Evolutionary conservation across 805 yeast species (phyloP).

Genomic region (Spathaspora passalidarum): DNA sequence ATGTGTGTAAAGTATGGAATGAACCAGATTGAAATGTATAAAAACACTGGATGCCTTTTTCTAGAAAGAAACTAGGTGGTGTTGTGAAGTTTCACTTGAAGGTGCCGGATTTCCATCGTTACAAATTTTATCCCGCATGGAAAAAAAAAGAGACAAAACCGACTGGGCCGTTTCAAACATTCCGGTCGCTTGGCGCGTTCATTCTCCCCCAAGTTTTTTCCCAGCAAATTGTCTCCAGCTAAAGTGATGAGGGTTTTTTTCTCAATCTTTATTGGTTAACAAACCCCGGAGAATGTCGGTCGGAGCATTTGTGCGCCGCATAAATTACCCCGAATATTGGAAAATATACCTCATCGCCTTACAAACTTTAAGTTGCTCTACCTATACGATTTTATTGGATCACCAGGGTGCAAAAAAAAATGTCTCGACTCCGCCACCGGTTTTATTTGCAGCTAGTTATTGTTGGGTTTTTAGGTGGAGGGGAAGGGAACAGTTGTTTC

Average conservation of each 20-base stretch:
- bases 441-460: no score
- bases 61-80: background rate
- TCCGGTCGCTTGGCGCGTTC: background rate
- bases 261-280: slow-evolving; percentile 1
- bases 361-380: background rate
- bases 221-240: background rate
- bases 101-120: background rate
- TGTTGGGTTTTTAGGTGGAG: no score
- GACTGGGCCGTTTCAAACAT: background rate
- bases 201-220: background rate
- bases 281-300: slow-evolving; percentile 5
- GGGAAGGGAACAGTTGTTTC: no score
- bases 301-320: background rate
- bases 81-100: background rate
- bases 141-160: background rate
- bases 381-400: background rate
- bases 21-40: background rate
- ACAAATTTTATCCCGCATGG: background rate
- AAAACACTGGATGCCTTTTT: background rate
- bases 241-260: background rate
- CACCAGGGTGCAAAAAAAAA: no score
- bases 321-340: background rate
- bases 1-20: background rate
- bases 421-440: no score
- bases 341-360: background rate